A percentile compares a stretch with the other conserved stretches of the same genome.
These are phyloP conservation scores for Epichloe scottii DNA, from an alignment of 2,329 filamentous ascomycete genomes.

Conservation along the genomic window DNA sequence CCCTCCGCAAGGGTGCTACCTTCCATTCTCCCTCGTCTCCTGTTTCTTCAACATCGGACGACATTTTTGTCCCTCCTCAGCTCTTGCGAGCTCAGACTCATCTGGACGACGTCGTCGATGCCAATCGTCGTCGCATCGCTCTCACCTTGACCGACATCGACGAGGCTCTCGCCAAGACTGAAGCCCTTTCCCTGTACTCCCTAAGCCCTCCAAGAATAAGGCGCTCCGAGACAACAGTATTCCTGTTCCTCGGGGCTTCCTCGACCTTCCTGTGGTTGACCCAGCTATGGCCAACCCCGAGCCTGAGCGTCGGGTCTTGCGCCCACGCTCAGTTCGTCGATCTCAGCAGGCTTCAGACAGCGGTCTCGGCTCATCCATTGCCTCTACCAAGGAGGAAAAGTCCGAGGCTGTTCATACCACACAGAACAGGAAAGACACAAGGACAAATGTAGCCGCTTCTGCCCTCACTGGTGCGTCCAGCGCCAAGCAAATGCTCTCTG, in stretches of 20 bases:
- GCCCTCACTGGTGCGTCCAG: conserved; percentile 46
- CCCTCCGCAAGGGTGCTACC: conserved; percentile 60
- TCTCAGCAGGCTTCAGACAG: conserved; percentile 69
- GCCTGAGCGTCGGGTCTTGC: conserved; percentile 36
- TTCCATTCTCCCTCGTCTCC: conserved; percentile 43
- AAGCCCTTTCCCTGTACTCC: conserved; percentile 25
- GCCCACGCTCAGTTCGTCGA: conserved; percentile 41
- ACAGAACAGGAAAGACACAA: conserved; percentile 15
- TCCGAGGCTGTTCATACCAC: conserved; percentile 24
- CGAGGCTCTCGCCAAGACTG: conserved; percentile 40
- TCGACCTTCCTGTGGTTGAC: conserved; percentile 42
- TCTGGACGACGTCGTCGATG: conserved; percentile 60
- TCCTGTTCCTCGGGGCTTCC: conserved; percentile 46
- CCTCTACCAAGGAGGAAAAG: conserved; percentile 45
- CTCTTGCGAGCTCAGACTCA: conserved; percentile 57
- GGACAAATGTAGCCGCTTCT: conserved; percentile 28
- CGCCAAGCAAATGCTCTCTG: conserved; percentile 37
- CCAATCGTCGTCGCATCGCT: conserved; percentile 55
- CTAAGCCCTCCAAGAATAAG: conserved; percentile 17
- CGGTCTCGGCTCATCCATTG: conserved; percentile 73
- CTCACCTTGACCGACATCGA: conserved; percentile 55
- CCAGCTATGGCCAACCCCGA: conserved; percentile 32
- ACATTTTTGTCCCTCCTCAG: conserved; percentile 35
- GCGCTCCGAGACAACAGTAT: conserved; percentile 41
- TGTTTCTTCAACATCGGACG: conserved; percentile 23